Conservation (phyloP, 768 basidiomycete species). For the Dentipellis fragilis region DNA sequence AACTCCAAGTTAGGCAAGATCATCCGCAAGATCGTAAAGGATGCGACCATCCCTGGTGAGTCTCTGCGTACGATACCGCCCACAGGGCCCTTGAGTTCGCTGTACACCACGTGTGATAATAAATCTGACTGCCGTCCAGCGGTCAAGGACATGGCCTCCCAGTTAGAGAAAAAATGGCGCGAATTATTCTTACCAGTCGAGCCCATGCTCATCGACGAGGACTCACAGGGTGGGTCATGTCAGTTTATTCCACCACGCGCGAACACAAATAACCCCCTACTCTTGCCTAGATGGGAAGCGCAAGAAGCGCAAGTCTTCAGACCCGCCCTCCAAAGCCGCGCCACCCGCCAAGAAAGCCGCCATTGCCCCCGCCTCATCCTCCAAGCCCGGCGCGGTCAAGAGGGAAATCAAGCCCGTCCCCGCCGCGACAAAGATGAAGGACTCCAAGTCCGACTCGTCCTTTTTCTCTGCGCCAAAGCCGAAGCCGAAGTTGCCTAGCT, state of each 20-base stretch:
- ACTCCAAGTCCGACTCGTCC: constrained; percentile 77
- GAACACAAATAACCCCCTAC: constrained; percentile 12
- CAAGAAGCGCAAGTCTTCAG: constrained; percentile 71
- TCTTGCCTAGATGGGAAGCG: constrained; percentile 21
- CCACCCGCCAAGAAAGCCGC: constrained; percentile 63
- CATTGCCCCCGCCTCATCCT: constrained; percentile 31
- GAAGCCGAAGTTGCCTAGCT: constrained; percentile 75
- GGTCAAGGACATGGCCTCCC: constrained; percentile 89
- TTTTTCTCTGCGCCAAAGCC: constrained; percentile 85
- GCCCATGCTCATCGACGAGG: constrained; percentile 24
- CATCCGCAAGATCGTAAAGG: constrained; percentile 66
- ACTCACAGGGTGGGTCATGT: constrained; percentile 65
- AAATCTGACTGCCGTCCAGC: constrained; percentile 75
- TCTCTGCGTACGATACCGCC: constrained; percentile 12
- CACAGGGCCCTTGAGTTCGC: not conserved
- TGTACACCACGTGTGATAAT: constrained; percentile 18
- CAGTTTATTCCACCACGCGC: constrained; percentile 23
- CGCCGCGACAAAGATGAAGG: constrained; percentile 40
- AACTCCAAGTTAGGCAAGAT: constrained; percentile 73
- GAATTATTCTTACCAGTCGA: constrained; percentile 35
- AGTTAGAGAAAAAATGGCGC: constrained; percentile 80
- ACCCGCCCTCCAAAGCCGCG: constrained; percentile 32
- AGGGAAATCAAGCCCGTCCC: constrained; percentile 35
- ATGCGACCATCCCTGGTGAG: constrained; percentile 76
- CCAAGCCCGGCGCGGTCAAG: constrained; percentile 38